Evolutionary conservation across 163 green algal species (phyloP).

Genomic region (Prototheca wickerhamii): DNA sequence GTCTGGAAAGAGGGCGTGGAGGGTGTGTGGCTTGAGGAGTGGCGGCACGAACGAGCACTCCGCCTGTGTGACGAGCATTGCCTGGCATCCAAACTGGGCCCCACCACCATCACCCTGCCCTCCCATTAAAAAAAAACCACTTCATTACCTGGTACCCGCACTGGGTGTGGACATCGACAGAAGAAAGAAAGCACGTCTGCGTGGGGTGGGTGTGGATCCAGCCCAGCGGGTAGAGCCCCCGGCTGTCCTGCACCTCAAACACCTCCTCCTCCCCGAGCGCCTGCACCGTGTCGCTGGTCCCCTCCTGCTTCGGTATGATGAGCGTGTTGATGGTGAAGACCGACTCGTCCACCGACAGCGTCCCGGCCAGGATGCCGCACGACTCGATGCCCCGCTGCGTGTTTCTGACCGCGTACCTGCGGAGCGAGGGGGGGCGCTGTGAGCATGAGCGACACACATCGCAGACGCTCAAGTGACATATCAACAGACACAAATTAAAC

Average conservation of each 20-base stretch:
- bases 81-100: not conserved
- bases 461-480: not conserved
- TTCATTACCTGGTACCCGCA: conserved; percentile 81
- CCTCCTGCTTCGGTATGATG: conserved; percentile 90
- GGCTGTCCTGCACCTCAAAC: conserved; percentile 53
- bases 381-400: conserved; percentile 75
- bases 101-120: not conserved
- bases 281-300: conserved; percentile 75
- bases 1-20: conserved; percentile 44
- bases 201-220: conserved; percentile 98
- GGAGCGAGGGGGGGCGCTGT: conserved; percentile 7
- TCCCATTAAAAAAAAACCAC: no score
- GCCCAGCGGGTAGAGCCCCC: conserved; percentile 74
- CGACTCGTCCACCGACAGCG: conserved; percentile 50
- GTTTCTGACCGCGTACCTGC: conserved; percentile 48
- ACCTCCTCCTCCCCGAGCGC: conserved; percentile 87
- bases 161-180: conserved; percentile 88
- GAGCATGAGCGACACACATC: not conserved
- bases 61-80: not conserved
- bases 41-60: not conserved
- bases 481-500: not conserved
- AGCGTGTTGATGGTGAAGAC: conserved; percentile 82
- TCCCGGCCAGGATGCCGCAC: conserved; percentile 82
- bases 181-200: conserved; percentile 94
- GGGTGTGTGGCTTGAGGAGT: not conserved